phyloP scores from a whole-genome alignment of 176 grass and related monocot species.

The Musa itinerans region DNA sequence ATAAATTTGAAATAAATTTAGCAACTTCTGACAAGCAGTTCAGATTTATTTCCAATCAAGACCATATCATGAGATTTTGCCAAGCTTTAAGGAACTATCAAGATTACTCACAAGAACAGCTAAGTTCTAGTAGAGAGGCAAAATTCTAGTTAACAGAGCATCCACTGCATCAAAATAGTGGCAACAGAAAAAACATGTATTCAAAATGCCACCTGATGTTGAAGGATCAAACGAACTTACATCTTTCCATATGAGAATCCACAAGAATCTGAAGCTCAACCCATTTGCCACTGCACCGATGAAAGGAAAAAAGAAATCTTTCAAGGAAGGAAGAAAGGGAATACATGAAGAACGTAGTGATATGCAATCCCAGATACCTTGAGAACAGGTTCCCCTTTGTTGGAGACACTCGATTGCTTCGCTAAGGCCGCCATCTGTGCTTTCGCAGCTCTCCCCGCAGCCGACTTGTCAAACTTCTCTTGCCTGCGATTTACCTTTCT shows the following conservation, averaged over 20 bases:
- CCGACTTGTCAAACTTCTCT: slow-evolving; percentile 69
- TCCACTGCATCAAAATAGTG: not conserved
- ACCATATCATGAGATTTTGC: not conserved
- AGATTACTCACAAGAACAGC: not conserved
- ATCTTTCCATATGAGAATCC: not conserved
- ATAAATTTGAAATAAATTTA: not conserved
- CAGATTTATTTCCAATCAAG: not conserved
- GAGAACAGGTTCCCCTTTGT: slow-evolving; percentile 76
- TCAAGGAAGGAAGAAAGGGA: not conserved
- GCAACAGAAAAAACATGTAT: not conserved
- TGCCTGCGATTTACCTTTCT: slow-evolving; percentile 32
- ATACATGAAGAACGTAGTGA: not conserved
- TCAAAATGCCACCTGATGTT: too few relatives aligned
- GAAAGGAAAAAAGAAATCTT: not conserved
- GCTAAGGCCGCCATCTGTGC: slow-evolving; percentile 79
- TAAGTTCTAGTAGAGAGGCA: not conserved
- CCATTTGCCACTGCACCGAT: slow-evolving; percentile 6
- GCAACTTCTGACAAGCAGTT: not conserved
- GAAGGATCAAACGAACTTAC: not conserved
- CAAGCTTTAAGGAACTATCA: not conserved
- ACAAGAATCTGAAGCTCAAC: not conserved
- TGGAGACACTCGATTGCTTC: slow-evolving; percentile 35
- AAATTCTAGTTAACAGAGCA: not conserved
- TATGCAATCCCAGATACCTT: slow-evolving; percentile 35
- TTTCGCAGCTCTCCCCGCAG: slow-evolving; percentile 68